Percentiles rank a stretch among this genome's conserved stretches.
Evolutionary conservation across 2,329 filamentous ascomycete genomes (phyloP).

Genomic region (Calycina herbarum): DNA sequence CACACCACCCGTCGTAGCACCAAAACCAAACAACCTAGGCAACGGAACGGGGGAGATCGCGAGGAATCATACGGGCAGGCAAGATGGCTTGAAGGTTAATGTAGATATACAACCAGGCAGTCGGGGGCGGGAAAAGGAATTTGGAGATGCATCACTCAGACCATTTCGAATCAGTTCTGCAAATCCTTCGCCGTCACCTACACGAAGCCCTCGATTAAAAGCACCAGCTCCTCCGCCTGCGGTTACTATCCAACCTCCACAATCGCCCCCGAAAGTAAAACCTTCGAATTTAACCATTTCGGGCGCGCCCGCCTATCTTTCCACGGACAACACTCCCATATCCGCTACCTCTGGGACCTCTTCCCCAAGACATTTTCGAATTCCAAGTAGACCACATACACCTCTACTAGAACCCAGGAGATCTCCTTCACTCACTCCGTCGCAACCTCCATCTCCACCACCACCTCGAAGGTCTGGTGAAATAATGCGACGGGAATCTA

Average conservation of each 20-base stretch:
- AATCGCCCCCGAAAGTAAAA: slow-evolving; percentile 60
- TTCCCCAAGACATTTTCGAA: slow-evolving; percentile 49
- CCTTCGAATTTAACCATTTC: slow-evolving; percentile 28
- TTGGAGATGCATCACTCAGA: slow-evolving; percentile 26
- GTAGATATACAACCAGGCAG: slow-evolving; percentile 23
- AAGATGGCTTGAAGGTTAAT: slow-evolving; percentile 23
- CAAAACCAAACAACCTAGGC: slow-evolving; percentile 25
- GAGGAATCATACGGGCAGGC: slow-evolving; percentile 20
- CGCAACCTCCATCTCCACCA: slow-evolving; percentile 61
- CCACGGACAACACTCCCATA: slow-evolving; percentile 28
- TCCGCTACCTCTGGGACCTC: slow-evolving; percentile 42
- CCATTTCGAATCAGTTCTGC: slow-evolving; percentile 27
- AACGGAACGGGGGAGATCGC: slow-evolving; percentile 22
- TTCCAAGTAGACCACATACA: slow-evolving; percentile 56
- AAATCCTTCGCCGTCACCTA: slow-evolving; percentile 34
- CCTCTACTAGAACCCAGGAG: slow-evolving; percentile 49
- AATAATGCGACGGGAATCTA: slow-evolving; percentile 46
- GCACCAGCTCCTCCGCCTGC: slow-evolving; percentile 47
- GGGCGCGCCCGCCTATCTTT: slow-evolving; percentile 30
- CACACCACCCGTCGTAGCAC: slow-evolving; percentile 31
- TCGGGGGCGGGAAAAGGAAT: slow-evolving; percentile 32
- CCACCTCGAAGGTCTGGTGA: slow-evolving; percentile 64
- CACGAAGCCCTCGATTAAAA: slow-evolving; percentile 21
- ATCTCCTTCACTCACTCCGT: slow-evolving; percentile 50
- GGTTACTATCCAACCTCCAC: slow-evolving; percentile 68